phyloP scores from a whole-genome alignment of 2,329 filamentous ascomycete genomes.

The Diaporthe caulivora region DNA sequence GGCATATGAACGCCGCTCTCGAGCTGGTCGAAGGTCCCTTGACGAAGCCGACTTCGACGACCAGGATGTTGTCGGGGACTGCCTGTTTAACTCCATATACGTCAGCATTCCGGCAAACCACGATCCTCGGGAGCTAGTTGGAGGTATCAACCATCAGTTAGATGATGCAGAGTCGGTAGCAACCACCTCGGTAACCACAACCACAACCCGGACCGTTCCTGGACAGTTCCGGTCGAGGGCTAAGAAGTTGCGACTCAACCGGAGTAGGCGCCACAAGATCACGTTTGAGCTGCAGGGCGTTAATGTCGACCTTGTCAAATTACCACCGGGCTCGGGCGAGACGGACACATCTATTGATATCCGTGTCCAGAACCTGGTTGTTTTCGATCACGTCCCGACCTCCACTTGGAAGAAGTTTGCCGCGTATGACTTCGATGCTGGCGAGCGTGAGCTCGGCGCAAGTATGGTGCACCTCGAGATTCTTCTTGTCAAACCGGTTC shows the following conservation, averaged over 20 bases:
- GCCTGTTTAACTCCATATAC: slow-evolving; percentile 98
- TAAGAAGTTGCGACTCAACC: slow-evolving; percentile 78
- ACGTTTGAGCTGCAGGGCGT: slow-evolving; percentile 92
- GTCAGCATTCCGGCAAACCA: slow-evolving; percentile 90
- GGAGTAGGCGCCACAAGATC: slow-evolving; percentile 94
- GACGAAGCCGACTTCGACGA: slow-evolving; percentile 76
- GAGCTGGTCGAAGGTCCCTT: slow-evolving; percentile 66
- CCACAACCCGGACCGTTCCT: slow-evolving; percentile 63
- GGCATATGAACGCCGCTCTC: slow-evolving; percentile 79
- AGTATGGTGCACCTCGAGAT: slow-evolving; percentile 93
- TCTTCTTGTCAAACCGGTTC: slow-evolving; percentile 87
- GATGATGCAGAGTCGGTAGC: slow-evolving; percentile 94
- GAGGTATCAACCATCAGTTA: slow-evolving; percentile 88
- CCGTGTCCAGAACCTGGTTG: slow-evolving; percentile 83
- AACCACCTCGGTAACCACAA: slow-evolving; percentile 76
- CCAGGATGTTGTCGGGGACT: slow-evolving; percentile 91
- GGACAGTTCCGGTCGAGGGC: slow-evolving; percentile 55
- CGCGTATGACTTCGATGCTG: slow-evolving; percentile 89
- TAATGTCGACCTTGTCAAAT: slow-evolving; percentile 84
- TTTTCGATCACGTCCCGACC: slow-evolving; percentile 93
- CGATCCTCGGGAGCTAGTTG: slow-evolving; percentile 84
- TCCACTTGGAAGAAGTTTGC: slow-evolving; percentile 99
- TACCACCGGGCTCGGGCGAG: slow-evolving; percentile 81
- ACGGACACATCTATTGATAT: slow-evolving; percentile 90
- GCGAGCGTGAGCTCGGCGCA: slow-evolving; percentile 85